phyloP scores from a whole-genome alignment of 768 basidiomycete genomes.

The Lanmaoa rubissima region DNA sequence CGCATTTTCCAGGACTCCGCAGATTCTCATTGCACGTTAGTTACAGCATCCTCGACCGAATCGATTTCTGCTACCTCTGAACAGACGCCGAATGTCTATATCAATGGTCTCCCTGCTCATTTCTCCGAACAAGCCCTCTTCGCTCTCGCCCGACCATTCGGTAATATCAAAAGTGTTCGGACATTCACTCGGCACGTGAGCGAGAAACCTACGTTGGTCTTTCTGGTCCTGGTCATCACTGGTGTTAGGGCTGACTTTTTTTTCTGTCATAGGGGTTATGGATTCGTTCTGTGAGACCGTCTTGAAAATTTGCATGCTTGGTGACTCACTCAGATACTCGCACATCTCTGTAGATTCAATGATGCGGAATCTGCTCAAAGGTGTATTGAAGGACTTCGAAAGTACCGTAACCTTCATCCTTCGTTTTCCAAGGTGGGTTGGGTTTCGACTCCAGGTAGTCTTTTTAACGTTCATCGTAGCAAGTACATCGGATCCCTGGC shows the following conservation, averaged over 20 bases:
- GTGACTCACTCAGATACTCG: background rate
- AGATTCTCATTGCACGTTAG: slow-evolving; percentile 14
- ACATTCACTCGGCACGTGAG: slow-evolving; percentile 83
- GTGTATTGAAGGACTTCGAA: slow-evolving; percentile 69
- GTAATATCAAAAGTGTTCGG: slow-evolving; percentile 70
- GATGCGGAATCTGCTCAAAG: slow-evolving; percentile 64
- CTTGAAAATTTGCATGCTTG: background rate
- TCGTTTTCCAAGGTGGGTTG: slow-evolving; percentile 76
- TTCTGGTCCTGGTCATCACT: slow-evolving; percentile 6
- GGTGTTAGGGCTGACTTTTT: background rate
- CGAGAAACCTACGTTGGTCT: slow-evolving; percentile 55
- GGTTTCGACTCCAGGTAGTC: background rate
- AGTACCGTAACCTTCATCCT: slow-evolving; percentile 77
- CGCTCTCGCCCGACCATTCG: slow-evolving; percentile 69
- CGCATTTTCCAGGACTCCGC: slow-evolving; percentile 7
- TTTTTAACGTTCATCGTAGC: slow-evolving; percentile 32
- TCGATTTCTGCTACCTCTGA: slow-evolving; percentile 12
- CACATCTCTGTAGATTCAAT: slow-evolving; percentile 52
- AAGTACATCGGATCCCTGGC: slow-evolving; percentile 82
- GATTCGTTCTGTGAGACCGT: slow-evolving; percentile 69
- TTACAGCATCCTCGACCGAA: slow-evolving; percentile 15
- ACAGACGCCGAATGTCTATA: slow-evolving; percentile 77
- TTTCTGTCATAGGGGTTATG: slow-evolving; percentile 57
- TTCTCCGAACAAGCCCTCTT: slow-evolving; percentile 79
- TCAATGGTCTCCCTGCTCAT: slow-evolving; percentile 83